Evolutionary conservation across 2,329 filamentous ascomycete species (phyloP).

Genomic region (Ophiostoma quercus): DNA sequence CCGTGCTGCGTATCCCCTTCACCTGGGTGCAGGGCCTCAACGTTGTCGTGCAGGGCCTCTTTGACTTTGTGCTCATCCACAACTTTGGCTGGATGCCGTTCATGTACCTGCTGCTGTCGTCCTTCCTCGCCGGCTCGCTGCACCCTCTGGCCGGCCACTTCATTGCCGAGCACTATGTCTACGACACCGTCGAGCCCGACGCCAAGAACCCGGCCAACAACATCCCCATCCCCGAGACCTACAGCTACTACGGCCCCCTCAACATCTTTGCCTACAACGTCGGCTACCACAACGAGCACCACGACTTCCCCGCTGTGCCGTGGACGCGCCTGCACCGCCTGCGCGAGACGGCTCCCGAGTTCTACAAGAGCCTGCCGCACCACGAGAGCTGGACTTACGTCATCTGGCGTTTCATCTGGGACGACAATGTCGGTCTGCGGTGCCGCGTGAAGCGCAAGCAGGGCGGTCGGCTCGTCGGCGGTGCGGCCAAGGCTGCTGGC

Average conservation of each 20-base stretch:
- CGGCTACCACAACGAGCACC: conserved; percentile 96
- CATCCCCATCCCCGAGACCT: conserved; percentile 81
- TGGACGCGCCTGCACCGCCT: conserved; percentile 82
- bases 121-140: conserved; percentile 87
- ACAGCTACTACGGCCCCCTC: conserved; percentile 89
- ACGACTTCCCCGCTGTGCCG: conserved; percentile 94
- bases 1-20: conserved; percentile 83
- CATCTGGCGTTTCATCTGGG: conserved; percentile 92
- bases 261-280: conserved; percentile 97
- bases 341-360: conserved; percentile 77
- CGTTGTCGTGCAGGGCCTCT: conserved; percentile 66
- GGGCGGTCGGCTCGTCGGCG: conserved; percentile 59
- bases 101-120: conserved; percentile 79
- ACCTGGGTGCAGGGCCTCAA: conserved; percentile 82
- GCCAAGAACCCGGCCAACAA: conserved; percentile 54
- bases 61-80: conserved; percentile 66
- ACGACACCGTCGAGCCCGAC: conserved; percentile 55
- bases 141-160: conserved; percentile 96
- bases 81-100: conserved; percentile 59
- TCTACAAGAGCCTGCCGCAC: conserved; percentile 79
- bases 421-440: conserved; percentile 81
- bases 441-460: conserved; percentile 90
- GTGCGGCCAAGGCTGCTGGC: conserved; percentile 42
- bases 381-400: conserved; percentile 90
- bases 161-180: conserved; percentile 95